Conservation (phyloP, 176 grass and related monocot species). For the Oryza meyeriana region DNA sequence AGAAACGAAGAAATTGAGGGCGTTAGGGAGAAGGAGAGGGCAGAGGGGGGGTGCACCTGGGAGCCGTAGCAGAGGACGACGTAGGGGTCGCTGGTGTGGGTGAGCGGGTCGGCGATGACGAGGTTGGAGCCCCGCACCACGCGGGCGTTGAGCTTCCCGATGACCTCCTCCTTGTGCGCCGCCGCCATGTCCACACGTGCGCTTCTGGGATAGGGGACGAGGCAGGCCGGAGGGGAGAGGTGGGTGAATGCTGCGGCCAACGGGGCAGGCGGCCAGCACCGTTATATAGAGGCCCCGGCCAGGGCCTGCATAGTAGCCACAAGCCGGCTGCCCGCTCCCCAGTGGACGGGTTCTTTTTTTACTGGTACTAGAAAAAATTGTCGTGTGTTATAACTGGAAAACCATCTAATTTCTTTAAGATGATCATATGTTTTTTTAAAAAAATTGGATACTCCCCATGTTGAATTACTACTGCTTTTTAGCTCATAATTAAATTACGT, state of each 20-base stretch:
- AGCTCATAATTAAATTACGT: too few species aligned
- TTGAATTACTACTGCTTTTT: too few species aligned
- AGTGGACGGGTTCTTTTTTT: too few species aligned
- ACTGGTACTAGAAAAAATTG: too few species aligned
- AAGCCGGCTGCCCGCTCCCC: too few species aligned
- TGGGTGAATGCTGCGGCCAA: constrained; percentile 35
- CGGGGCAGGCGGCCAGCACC: constrained; percentile 14
- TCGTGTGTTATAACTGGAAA: too few species aligned
- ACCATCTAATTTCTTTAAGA: too few species aligned
- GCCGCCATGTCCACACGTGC: background rate
- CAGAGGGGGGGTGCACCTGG: constrained; percentile 27
- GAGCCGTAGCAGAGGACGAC: constrained; percentile 58
- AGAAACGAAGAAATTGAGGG: background rate
- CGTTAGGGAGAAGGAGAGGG: background rate
- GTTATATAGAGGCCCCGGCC: constrained; percentile 16
- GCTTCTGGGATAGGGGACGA: background rate
- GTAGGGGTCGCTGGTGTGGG: constrained; percentile 87
- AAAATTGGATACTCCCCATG: too few species aligned
- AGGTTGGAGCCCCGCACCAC: constrained; percentile 54
- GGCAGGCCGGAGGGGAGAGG: background rate
- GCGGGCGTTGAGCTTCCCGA: constrained; percentile 55
- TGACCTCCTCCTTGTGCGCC: constrained; percentile 32
- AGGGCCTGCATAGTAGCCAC: too few species aligned
- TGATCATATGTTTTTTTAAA: too few species aligned
- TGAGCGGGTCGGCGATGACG: constrained; percentile 49